Percentiles rank a stretch among this genome's conserved stretches.
Evolutionary conservation across 208 protist species (phyloP).

Genomic region (Tritrichomonas foetus): DNA sequence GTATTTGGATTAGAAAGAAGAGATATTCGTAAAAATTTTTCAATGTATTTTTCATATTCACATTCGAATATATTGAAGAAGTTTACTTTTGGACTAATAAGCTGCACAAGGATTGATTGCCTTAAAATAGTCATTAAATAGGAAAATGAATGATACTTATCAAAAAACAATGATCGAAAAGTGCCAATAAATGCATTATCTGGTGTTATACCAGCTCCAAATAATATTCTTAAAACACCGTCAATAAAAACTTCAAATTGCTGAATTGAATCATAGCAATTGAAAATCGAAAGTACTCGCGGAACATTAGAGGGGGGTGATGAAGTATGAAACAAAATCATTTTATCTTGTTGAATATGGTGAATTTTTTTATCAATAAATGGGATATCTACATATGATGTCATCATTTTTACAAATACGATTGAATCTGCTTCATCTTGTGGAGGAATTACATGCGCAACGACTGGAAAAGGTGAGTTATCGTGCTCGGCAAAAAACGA

Average conservation of each 20-base stretch:
- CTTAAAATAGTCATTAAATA: neutral
- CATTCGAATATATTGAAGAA: neutral
- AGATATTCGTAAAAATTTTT: neutral
- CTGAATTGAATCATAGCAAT: neutral
- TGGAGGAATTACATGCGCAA: conserved; percentile 29
- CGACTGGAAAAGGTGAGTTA: neutral
- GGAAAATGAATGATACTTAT: conserved; percentile 18
- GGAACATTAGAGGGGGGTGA: conserved; percentile 10
- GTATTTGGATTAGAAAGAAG: neutral
- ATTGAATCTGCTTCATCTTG: neutral
- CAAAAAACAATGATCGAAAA: neutral
- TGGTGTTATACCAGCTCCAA: neutral
- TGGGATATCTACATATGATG: neutral
- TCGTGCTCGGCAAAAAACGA: neutral
- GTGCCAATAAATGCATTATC: neutral
- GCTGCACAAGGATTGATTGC: neutral
- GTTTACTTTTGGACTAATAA: neutral
- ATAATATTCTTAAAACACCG: neutral
- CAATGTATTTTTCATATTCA: neutral
- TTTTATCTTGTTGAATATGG: neutral
- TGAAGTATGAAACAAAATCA: neutral
- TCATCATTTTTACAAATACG: neutral
- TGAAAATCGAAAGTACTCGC: neutral
- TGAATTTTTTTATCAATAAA: conserved; percentile 10
- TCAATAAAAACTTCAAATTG: neutral